Evolutionary conservation across 371 early-diverging fungal species (phyloP).

Genomic region (Mucor sp.): DNA sequence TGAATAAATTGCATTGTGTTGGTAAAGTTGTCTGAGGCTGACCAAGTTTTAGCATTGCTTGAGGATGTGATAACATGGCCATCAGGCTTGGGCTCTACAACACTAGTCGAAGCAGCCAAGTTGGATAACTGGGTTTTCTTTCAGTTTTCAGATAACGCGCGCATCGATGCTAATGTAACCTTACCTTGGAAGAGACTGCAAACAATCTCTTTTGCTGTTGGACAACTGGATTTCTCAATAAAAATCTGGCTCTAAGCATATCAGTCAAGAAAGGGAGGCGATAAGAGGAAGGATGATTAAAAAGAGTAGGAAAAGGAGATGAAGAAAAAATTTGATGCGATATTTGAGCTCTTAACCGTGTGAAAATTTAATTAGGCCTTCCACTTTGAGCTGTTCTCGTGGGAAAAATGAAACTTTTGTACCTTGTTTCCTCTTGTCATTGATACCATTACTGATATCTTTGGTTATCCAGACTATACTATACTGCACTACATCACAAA

Average conservation of each 20-base stretch:
- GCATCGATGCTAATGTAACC: not conserved
- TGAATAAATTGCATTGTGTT: constrained; percentile 49
- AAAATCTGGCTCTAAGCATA: constrained; percentile 8
- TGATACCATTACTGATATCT: not conserved
- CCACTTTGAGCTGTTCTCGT: constrained; percentile 14
- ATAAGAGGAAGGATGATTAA: not conserved
- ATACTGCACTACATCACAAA: not conserved
- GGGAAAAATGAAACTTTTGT: constrained; percentile 16
- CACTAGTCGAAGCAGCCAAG: constrained; percentile 1
- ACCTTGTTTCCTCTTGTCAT: not conserved
- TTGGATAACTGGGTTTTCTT: constrained; percentile 7
- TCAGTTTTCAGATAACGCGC: not conserved
- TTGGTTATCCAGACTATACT: not conserved
- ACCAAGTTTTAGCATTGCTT: not conserved
- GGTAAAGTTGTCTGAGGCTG: constrained; percentile 28
- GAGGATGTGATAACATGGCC: not conserved
- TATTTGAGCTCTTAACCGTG: constrained; percentile 10
- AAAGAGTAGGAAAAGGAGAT: not conserved
- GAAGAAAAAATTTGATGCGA: not conserved
- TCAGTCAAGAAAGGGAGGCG: not conserved
- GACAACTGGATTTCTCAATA: not conserved
- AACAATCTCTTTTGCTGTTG: constrained; percentile 17
- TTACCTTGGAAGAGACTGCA: constrained; percentile 14
- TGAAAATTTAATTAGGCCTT: constrained; percentile 11
- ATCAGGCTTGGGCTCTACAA: not conserved